A percentile compares a stretch with the other conserved stretches of the same genome.
Conservation (phyloP, 768 basidiomycete genomes). For the Hebeloma cylindrosporum region DNA sequence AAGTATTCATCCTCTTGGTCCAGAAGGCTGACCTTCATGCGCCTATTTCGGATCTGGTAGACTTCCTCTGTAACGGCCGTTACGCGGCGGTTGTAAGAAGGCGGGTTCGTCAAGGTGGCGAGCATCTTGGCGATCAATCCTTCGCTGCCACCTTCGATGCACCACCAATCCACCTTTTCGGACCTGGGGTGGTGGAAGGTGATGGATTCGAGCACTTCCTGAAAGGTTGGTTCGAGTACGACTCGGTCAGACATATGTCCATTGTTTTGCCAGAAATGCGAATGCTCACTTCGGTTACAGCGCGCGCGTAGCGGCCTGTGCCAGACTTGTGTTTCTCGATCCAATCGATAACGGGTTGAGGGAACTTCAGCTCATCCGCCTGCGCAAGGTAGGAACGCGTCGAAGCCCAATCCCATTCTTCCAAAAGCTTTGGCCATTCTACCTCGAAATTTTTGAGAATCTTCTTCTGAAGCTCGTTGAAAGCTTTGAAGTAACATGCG, state of each 20-base stretch:
- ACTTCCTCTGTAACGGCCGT: background rate
- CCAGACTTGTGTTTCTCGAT: conserved; percentile 7
- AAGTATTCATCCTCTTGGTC: conserved; percentile 5
- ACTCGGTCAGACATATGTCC: background rate
- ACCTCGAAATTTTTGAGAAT: conserved; percentile 8
- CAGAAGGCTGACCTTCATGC: conserved; percentile 6
- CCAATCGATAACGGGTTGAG: conserved; percentile 11
- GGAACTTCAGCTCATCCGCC: background rate
- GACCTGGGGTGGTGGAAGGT: conserved; percentile 11
- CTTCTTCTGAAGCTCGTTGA: background rate
- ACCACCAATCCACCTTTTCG: conserved; percentile 7
- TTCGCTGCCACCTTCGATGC: conserved; percentile 12
- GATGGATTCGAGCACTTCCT: conserved; percentile 9
- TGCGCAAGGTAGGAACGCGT: conserved; percentile 20
- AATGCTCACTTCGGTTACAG: conserved; percentile 6
- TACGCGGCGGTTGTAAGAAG: conserved; percentile 6
- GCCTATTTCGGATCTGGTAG: background rate
- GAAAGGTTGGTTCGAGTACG: background rate
- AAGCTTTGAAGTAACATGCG: conserved; percentile 8
- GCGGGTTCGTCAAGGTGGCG: background rate
- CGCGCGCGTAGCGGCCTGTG: conserved; percentile 7
- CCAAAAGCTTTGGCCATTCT: conserved; percentile 24
- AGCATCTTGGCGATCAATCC: conserved; percentile 4
- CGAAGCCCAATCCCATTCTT: conserved; percentile 18
- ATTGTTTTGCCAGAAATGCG: background rate